Evolutionary conservation across 202 grass and related monocot genomes (phyloP).

Genomic region (Digitaria exilis): DNA sequence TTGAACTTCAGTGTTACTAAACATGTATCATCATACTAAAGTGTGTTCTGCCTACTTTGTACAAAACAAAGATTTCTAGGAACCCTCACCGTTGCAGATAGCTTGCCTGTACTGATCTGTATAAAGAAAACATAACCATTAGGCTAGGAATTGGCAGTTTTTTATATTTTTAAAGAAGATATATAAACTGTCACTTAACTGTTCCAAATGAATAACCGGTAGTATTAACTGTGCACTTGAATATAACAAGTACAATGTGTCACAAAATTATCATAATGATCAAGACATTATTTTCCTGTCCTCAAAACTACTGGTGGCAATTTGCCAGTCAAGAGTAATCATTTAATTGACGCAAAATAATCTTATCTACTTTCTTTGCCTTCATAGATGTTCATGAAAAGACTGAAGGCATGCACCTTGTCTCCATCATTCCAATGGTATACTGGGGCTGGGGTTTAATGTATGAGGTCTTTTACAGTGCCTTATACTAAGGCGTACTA

Average conservation of each 20-base stretch:
- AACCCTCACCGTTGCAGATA: slow-evolving; percentile 70
- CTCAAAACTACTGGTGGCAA: neutral
- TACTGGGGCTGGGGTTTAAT: neutral
- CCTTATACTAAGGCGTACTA: too few relatives aligned
- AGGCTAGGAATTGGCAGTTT: neutral
- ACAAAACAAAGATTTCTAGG: neutral
- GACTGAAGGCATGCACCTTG: neutral
- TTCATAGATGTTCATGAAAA: neutral
- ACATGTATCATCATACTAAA: slow-evolving; percentile 1
- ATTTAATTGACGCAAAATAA: neutral
- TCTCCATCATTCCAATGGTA: neutral
- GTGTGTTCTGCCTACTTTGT: neutral
- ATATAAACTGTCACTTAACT: neutral
- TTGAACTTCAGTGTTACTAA: neutral
- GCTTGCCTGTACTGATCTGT: slow-evolving; percentile 73
- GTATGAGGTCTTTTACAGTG: too few relatives aligned
- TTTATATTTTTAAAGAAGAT: slow-evolving; percentile 3
- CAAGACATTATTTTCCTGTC: neutral
- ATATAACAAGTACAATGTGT: neutral
- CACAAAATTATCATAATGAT: neutral
- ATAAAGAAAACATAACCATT: slow-evolving; percentile 32
- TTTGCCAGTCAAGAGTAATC: neutral
- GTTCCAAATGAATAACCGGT: neutral
- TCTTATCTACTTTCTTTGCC: neutral
- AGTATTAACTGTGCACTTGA: neutral